Conservation (phyloP, 2,329 filamentous ascomycete species). For the Epichloe uncinata region DNA sequence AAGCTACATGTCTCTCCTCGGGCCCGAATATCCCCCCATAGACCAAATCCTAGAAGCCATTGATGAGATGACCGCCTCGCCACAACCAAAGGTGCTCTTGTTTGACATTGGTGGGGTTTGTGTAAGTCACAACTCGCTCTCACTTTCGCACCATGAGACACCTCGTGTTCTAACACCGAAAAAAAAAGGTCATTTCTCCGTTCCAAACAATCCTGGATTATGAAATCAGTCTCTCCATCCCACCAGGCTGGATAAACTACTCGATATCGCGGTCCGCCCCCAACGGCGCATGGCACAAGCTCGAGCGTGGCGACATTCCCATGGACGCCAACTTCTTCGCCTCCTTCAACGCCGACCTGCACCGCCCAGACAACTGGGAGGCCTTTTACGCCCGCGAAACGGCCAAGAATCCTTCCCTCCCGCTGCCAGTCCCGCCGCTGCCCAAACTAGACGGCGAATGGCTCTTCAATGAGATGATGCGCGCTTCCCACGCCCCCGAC, state of each 20-base stretch:
- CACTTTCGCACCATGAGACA: no score
- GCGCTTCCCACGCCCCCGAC: constrained; percentile 53
- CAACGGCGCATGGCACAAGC: constrained; percentile 71
- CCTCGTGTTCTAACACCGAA: neutral
- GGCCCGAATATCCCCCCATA: constrained; percentile 5
- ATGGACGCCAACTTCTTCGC: constrained; percentile 64
- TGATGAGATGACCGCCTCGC: constrained; percentile 27
- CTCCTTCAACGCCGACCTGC: constrained; percentile 63
- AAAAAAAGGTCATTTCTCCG: constrained; percentile 59
- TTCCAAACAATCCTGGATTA: constrained; percentile 91
- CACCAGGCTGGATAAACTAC: constrained; percentile 82
- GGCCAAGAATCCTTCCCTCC: constrained; percentile 26
- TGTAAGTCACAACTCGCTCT: constrained; percentile 45
- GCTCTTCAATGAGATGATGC: constrained; percentile 91
- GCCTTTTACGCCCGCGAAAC: constrained; percentile 41
- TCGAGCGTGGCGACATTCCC: constrained; percentile 72
- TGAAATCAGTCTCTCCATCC: constrained; percentile 62
- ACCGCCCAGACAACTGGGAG: constrained; percentile 52
- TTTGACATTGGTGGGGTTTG: constrained; percentile 97
- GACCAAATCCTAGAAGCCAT: constrained; percentile 18
- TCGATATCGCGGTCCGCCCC: constrained; percentile 70
- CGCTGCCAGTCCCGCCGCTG: constrained; percentile 40
- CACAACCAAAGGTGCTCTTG: constrained; percentile 59
- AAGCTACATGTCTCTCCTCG: neutral
- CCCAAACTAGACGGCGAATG: constrained; percentile 64